phyloP scores from a whole-genome alignment of 2,329 filamentous ascomycete species.

The Sclerotinia sclerotiorum region DNA sequence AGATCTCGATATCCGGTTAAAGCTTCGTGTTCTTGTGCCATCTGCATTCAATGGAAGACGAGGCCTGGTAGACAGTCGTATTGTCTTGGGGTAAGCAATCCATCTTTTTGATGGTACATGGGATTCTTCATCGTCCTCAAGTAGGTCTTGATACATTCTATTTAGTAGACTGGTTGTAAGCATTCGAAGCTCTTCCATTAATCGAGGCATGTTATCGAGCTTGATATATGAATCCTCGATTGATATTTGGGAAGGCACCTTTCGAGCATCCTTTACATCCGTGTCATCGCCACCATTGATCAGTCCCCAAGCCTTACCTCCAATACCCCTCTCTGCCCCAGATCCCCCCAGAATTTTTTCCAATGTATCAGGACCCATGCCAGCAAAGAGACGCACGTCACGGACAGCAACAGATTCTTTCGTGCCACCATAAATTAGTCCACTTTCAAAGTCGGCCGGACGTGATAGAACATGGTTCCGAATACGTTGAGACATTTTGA shows the following conservation, averaged over 20 bases:
- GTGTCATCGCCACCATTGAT: constrained; percentile 77
- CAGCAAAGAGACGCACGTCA: constrained; percentile 61
- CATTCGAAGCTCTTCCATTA: constrained; percentile 66
- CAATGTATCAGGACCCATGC: constrained; percentile 63
- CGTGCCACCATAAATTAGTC: constrained; percentile 50
- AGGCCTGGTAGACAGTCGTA: constrained; percentile 77
- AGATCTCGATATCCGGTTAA: constrained; percentile 74
- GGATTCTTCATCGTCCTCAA: constrained; percentile 45
- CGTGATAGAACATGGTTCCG: constrained; percentile 57
- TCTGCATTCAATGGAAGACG: constrained; percentile 53
- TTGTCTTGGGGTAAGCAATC: constrained; percentile 76
- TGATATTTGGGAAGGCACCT: constrained; percentile 82
- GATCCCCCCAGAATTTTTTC: constrained; percentile 69
- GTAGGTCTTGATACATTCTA: constrained; percentile 76
- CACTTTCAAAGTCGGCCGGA: constrained; percentile 45
- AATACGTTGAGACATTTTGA: constrained; percentile 69
- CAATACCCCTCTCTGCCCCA: constrained; percentile 70
- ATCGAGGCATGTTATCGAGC: constrained; percentile 62
- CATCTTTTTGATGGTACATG: constrained; percentile 49
- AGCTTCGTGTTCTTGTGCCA: constrained; percentile 56
- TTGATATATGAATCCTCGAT: constrained; percentile 89
- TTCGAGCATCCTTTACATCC: constrained; percentile 69
- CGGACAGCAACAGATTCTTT: constrained; percentile 62
- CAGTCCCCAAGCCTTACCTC: constrained; percentile 70
- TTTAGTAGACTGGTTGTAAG: constrained; percentile 70